Evolutionary conservation across 495 filamentous ascomycete genomes (phyloP), one percentile per base, ranked within the genome.

Genomic region (Trichoderma asperelloides): DNA sequence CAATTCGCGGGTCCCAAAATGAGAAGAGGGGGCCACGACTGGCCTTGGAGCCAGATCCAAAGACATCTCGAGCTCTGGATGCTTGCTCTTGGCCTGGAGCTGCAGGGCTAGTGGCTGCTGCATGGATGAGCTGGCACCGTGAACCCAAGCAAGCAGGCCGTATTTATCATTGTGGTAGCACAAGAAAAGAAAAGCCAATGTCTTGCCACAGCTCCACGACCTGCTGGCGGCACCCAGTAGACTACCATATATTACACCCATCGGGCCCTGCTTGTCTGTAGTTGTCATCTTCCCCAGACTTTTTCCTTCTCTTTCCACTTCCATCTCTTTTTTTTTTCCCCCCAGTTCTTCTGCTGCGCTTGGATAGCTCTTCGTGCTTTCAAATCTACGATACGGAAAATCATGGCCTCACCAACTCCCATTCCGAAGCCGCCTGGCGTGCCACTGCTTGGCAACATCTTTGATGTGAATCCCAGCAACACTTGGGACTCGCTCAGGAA

Each of bases 361-460:
- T 60, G 11, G 11, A 43, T 62, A 62, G 9, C 12, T 28, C 13
- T 15, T 23, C 8, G 23, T 37, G 5, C 33, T 37, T 7, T 37
- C 5, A 37, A 37, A 37, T 37, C 33, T 37, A 37, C 33, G 33
- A 37, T 37, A 3, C 33, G 33, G 33, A 7, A 37, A 37, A 37
- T 37, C 33, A 37, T 37, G 33, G 12, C 11, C 5, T 49, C 21
- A 71, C 30, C 66, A 81, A 73, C 71, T 11, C 75, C 79, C 30
- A 90, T 91, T 67, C 89, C 89, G 12, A 79, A 84, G 66, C 89
- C 89, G 28, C 84, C 85, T 21, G 88, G 88, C 6, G 69, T 91
- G 21, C 89, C 89, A 0, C 67, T 92, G 33, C 70, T 92, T 6
- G 89, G 89, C 0, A 92, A 92, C 71, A 72, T 91, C 47, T 83